phyloP scores from a whole-genome alignment of 305 asterid species.

The Ajuga reptans region DNA sequence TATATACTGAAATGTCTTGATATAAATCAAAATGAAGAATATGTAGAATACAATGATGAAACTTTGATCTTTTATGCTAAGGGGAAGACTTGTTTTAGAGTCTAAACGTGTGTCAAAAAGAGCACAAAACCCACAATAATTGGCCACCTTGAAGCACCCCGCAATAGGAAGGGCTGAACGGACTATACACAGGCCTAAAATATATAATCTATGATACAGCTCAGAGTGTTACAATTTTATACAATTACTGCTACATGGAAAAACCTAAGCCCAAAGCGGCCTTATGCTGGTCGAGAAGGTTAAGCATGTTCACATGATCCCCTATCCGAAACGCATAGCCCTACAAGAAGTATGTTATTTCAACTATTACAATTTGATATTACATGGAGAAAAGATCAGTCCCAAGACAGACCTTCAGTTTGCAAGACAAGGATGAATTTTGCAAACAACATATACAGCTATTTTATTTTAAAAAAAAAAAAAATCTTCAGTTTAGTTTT shows the following conservation, averaged over 20 bases:
- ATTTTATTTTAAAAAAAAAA: too few species aligned
- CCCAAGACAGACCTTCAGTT: background rate
- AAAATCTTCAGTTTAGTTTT: background rate
- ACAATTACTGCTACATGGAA: background rate
- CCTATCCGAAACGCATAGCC: background rate
- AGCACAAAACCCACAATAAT: background rate
- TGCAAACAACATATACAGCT: background rate
- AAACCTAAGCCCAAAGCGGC: background rate
- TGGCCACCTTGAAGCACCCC: background rate
- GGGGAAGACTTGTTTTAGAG: background rate
- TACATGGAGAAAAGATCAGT: background rate
- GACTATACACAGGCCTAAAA: background rate
- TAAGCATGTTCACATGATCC: background rate
- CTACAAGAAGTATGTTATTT: background rate
- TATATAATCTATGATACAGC: background rate
- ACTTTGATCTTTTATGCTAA: background rate
- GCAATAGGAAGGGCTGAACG: background rate
- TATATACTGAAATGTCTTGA: background rate
- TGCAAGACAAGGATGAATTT: background rate
- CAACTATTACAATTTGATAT: background rate
- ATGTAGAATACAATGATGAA: background rate
- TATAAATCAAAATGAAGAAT: background rate
- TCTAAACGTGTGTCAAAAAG: background rate
- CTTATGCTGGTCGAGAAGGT: background rate
- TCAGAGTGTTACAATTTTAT: background rate